phyloP scores from a whole-genome alignment of 2,329 filamentous ascomycete species.

The Xylaria sp. region DNA sequence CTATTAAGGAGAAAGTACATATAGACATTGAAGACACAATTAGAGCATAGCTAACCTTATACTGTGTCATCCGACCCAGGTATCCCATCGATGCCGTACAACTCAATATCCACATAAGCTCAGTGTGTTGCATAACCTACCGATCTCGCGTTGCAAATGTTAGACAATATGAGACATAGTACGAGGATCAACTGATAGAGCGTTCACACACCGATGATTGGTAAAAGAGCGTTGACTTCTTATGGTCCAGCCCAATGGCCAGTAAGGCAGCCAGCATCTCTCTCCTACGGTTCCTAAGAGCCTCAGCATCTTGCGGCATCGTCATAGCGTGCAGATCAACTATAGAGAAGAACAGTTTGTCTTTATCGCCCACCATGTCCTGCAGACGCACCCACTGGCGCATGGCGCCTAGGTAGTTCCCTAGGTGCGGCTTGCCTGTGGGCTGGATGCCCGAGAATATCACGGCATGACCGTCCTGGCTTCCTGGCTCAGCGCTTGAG shows the following conservation, averaged over 20 bases:
- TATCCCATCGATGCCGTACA: slow-evolving; percentile 93
- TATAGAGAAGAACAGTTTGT: slow-evolving; percentile 82
- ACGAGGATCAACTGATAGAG: neutral
- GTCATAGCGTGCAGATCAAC: slow-evolving; percentile 97
- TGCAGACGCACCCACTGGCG: slow-evolving; percentile 88
- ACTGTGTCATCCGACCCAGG: slow-evolving; percentile 98
- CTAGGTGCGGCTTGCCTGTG: slow-evolving; percentile 91
- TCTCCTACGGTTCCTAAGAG: slow-evolving; percentile 72
- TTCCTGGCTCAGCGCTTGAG: slow-evolving; percentile 3
- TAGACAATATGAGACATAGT: slow-evolving; percentile 7
- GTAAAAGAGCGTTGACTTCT: slow-evolving; percentile 81
- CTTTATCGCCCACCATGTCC: slow-evolving; percentile 63
- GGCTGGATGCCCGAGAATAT: slow-evolving; percentile 98
- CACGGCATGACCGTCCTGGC: slow-evolving; percentile 49
- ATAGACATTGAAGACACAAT: neutral
- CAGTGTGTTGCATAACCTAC: slow-evolving; percentile 79
- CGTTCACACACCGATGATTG: slow-evolving; percentile 73
- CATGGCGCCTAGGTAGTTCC: slow-evolving; percentile 93
- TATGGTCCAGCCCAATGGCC: slow-evolving; percentile 83
- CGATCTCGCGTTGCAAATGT: neutral
- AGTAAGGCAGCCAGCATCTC: slow-evolving; percentile 83
- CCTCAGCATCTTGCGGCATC: slow-evolving; percentile 70
- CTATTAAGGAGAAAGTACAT: neutral
- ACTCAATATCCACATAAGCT: slow-evolving; percentile 97
- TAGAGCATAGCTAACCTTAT: slow-evolving; percentile 74